Evolutionary conservation across 1,139 yeast genomes (phyloP).

Genomic region (Blastobotrys petasosporus): DNA sequence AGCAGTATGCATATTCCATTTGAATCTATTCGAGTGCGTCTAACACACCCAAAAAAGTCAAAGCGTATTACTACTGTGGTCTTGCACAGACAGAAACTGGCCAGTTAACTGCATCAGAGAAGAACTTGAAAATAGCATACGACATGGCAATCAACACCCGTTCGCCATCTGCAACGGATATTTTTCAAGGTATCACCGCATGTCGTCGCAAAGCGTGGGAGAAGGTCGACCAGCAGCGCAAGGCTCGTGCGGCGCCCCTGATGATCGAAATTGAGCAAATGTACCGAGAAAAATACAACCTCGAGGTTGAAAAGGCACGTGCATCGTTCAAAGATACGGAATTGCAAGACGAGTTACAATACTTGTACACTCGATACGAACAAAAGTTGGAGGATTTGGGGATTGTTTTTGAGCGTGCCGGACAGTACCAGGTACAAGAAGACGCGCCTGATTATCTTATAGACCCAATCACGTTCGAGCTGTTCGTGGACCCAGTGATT

Average conservation of each 20-base stretch:
- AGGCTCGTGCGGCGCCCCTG: constrained; percentile 26
- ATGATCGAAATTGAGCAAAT: constrained; percentile 29
- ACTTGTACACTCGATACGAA: constrained; percentile 25
- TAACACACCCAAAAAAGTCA: constrained; percentile 28
- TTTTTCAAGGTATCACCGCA: constrained; percentile 29
- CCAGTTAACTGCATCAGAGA: constrained; percentile 31
- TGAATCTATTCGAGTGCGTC: not conserved
- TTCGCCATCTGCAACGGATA: constrained; percentile 28
- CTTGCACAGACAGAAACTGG: constrained; percentile 29
- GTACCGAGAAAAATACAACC: constrained; percentile 25
- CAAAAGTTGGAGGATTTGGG: constrained; percentile 28
- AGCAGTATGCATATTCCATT: constrained; percentile 16
- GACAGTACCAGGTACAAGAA: constrained; percentile 18
- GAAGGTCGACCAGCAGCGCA: constrained; percentile 22
- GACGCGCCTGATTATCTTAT: constrained; percentile 42
- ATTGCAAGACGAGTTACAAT: constrained; percentile 24
- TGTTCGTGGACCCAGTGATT: constrained; percentile 45
- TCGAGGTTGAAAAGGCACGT: constrained; percentile 21
- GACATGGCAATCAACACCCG: constrained; percentile 25
- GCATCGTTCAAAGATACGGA: constrained; percentile 19
- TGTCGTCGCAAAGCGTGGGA: constrained; percentile 29
- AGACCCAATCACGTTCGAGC: constrained; percentile 45
- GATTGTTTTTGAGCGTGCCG: constrained; percentile 27
- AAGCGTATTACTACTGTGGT: constrained; percentile 30
- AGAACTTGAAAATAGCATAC: constrained; percentile 33